phyloP scores from a whole-genome alignment of 2,329 filamentous ascomycete genomes.

The Aspergillus aculeatus region DNA sequence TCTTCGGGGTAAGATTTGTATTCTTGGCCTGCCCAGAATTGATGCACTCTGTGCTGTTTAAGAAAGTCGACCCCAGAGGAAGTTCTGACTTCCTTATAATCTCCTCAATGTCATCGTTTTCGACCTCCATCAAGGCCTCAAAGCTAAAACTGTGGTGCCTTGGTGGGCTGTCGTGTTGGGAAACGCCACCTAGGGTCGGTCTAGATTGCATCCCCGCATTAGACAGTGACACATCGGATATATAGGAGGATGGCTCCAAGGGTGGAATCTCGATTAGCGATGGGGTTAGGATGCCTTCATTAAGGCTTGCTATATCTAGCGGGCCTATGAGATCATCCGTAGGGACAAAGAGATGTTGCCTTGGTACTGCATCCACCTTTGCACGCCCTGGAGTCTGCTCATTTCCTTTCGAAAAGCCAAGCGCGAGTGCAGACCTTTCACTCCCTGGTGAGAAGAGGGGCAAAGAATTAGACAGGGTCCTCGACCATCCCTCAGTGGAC shows the following conservation, averaged over 20 bases:
- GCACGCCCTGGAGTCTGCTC: conserved; percentile 4
- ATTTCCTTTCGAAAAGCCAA: not conserved
- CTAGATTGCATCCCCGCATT: conserved; percentile 7
- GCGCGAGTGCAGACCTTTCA: not conserved
- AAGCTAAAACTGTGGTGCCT: conserved; percentile 27
- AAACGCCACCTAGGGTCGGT: conserved; percentile 4
- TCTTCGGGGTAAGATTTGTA: conserved; percentile 19
- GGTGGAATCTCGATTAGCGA: conserved; percentile 12
- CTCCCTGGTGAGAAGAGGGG: not conserved
- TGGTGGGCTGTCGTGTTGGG: conserved; percentile 9
- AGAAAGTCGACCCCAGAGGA: conserved; percentile 35
- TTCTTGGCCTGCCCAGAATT: conserved; percentile 29
- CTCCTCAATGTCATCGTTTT: conserved; percentile 56
- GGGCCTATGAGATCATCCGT: conserved; percentile 14
- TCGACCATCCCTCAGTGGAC: not conserved
- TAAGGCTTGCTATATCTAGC: conserved; percentile 10
- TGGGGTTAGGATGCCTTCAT: conserved; percentile 13
- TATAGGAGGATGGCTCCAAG: conserved; percentile 17
- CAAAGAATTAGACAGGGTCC: not conserved
- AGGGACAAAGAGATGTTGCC: conserved; percentile 10
- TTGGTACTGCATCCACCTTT: conserved; percentile 1
- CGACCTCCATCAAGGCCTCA: conserved; percentile 33
- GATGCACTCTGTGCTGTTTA: conserved; percentile 38
- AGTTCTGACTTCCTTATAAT: conserved; percentile 46
- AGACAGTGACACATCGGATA: conserved; percentile 16